Evolutionary conservation across 1,139 yeast species (phyloP), one percentile per base, ranked within the genome.

Genomic region (Protomyces macrosporus): DNA sequence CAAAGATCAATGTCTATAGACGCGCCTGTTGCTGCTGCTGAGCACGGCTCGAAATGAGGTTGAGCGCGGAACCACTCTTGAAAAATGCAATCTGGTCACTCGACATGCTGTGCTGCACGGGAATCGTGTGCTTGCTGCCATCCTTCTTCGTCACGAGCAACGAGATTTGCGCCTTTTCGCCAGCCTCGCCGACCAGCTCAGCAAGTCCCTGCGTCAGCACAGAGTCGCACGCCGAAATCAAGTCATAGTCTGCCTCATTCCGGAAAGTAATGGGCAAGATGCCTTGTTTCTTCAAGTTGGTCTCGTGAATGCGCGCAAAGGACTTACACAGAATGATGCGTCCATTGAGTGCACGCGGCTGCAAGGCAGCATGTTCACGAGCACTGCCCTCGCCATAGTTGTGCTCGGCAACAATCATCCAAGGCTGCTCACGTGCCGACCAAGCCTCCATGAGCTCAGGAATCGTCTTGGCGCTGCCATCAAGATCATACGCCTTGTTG

Each of bases 311-410:
- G 81, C 98, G 87, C 52, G 98, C 98, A 79, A 93, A 93, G 10
- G 97, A 90, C 78, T 93, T 93, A 71, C 90, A 96, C 68, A 93
- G 79, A 68, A 93, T 87, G 69, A 90, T 83, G 64, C 87, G 79
- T 67, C 98, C 98, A 68, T 97, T 97, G 63, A 93, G 81, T 79
- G 88, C 93, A 75, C 95, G 82, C 67, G 98, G 98, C 51, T 95
- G 89, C 72, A 93, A 80, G 4, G 98, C 98, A 63, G 98, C 98
- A 73, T 93, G 98, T 75, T 93, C 98, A 81, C 98, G 88, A 33
- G 98, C 97, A 64, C 97, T 90, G 69, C 98, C 98, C 80, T 93
- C 98, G 76, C 98, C 98, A 72, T 91, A 93, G 78, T 93, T 93
- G 75, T 93, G 97, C 74, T 91, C 98, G 60, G 97, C 98, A 68